Conservation (phyloP, 441 rosid genomes). For the Corymbia citriodora region DNA sequence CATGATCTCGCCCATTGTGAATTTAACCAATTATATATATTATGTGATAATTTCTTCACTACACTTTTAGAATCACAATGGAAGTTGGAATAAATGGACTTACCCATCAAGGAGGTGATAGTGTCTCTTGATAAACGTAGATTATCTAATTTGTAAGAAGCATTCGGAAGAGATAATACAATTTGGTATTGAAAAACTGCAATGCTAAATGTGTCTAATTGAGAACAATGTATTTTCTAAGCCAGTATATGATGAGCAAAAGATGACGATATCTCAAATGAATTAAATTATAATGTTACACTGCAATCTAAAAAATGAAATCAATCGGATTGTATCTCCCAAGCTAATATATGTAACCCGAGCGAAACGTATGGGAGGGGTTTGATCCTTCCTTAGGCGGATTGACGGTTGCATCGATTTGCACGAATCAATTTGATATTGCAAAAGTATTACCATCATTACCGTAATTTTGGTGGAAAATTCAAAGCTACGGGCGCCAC, state of each 20-base stretch:
- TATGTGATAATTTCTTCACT: too few relatives aligned
- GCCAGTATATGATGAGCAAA: neutral
- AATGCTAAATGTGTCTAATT: too few relatives aligned
- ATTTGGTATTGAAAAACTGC: too few relatives aligned
- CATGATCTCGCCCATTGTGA: neutral
- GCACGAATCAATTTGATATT: neutral
- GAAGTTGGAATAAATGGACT: too few relatives aligned
- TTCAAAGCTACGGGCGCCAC: neutral
- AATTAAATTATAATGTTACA: accelerated
- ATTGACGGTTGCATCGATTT: neutral
- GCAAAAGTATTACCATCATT: neutral
- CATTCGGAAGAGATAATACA: too few relatives aligned
- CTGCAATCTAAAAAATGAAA: accelerated
- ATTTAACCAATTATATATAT: neutral
- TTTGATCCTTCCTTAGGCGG: neutral
- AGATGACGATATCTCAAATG: accelerated
- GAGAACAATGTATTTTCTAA: too few relatives aligned
- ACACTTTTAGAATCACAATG: too few relatives aligned
- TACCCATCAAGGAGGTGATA: too few relatives aligned
- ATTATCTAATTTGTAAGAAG: too few relatives aligned
- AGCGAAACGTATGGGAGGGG: neutral
- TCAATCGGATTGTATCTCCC: accelerated
- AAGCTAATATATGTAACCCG: too few relatives aligned
- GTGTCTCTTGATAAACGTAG: too few relatives aligned
- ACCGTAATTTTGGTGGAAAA: neutral